A percentile compares a stretch with the other conserved stretches of the same genome.
Conservation (phyloP, 208 protist species). For the Trypanosoma mega region DNA sequence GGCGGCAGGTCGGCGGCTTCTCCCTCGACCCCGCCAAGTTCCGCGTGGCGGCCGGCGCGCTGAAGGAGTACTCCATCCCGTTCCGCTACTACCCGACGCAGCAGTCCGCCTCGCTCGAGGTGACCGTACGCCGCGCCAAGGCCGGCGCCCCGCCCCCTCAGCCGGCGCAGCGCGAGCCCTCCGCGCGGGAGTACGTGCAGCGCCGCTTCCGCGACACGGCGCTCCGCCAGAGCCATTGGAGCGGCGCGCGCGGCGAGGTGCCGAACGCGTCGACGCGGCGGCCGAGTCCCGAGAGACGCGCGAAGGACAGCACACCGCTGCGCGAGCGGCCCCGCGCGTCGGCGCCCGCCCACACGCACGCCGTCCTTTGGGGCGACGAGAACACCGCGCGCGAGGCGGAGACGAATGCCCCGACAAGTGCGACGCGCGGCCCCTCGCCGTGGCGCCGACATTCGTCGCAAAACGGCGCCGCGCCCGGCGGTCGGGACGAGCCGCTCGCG, state of each 20-base stretch:
- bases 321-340: too few species aligned
- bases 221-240: constrained; percentile 17
- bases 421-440: neutral
- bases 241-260: neutral
- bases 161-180: neutral
- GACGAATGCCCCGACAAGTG: too few species aligned
- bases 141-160: neutral
- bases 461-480: too few species aligned
- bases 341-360: neutral
- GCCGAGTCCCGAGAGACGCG: too few species aligned
- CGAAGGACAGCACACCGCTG: too few species aligned
- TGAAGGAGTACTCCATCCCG: constrained; percentile 83
- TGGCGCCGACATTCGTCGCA: neutral
- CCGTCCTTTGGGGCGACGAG: neutral
- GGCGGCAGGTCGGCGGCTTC: constrained; percentile 78
- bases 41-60: constrained; percentile 24
- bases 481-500: constrained; percentile 25
- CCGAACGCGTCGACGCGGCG: too few species aligned
- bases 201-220: neutral
- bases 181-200: constrained; percentile 10
- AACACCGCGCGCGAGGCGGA: neutral
- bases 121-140: constrained; percentile 40
- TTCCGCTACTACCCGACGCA: constrained; percentile 84
- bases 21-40: constrained; percentile 78
- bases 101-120: constrained; percentile 57